Evolutionary conservation across 2,329 filamentous ascomycete species (phyloP).

Genomic region (Verticillium isaacii): DNA sequence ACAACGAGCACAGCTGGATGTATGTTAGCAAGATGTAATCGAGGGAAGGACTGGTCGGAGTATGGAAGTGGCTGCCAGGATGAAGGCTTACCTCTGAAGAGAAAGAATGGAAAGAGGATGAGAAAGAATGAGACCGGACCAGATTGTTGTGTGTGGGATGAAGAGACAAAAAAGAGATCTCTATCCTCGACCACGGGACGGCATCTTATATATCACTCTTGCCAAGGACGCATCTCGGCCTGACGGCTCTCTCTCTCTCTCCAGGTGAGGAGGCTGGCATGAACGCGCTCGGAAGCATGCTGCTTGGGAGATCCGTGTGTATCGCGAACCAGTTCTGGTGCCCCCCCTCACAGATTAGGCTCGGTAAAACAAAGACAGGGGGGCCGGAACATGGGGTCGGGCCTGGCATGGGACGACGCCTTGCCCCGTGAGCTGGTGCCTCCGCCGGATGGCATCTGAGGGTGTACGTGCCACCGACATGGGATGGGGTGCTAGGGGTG

Average conservation of each 20-base stretch:
- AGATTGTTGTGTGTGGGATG: slow-evolving; percentile 28
- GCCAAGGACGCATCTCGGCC: slow-evolving; percentile 6
- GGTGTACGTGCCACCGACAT: neutral
- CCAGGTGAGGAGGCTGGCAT: neutral
- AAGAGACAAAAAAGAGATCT: slow-evolving; percentile 17
- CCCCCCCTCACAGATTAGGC: neutral
- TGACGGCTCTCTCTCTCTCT: slow-evolving; percentile 1
- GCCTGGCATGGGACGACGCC: neutral
- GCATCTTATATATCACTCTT: slow-evolving; percentile 32
- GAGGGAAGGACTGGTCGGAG: neutral
- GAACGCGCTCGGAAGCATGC: neutral
- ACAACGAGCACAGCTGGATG: slow-evolving; percentile 43
- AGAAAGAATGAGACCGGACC: slow-evolving; percentile 26
- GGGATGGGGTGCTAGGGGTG: neutral
- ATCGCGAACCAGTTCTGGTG: neutral
- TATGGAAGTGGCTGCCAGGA: neutral
- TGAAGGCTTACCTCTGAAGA: slow-evolving; percentile 37
- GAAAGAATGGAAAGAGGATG: slow-evolving; percentile 39
- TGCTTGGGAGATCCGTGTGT: neutral
- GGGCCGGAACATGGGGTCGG: neutral
- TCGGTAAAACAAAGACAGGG: neutral
- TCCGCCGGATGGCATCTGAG: neutral
- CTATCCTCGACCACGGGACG: slow-evolving; percentile 15
- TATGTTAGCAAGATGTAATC: slow-evolving; percentile 14
- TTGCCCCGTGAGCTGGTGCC: neutral